Percentiles rank a stretch among this genome's conserved stretches.
phyloP scores from a whole-genome alignment of 768 basidiomycete species.

The Leccinum rimulosum region DNA sequence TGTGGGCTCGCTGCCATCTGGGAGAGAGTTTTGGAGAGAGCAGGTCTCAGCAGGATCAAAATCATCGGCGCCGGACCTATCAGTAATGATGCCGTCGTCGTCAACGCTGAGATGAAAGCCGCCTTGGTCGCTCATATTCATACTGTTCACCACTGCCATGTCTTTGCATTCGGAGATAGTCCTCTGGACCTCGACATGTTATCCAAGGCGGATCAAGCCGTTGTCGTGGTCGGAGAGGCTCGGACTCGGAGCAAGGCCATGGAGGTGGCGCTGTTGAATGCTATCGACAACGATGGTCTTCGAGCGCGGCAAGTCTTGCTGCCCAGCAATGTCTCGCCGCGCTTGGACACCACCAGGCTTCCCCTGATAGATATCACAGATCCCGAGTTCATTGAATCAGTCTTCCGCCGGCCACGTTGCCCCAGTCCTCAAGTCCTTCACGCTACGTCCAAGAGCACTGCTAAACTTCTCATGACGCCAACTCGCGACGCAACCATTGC shows the following conservation, averaged over 20 bases:
- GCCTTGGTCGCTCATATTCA: constrained; percentile 13
- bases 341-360: constrained; percentile 16
- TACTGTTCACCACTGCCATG: constrained; percentile 10
- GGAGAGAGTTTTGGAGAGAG: constrained; percentile 16
- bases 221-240: constrained; percentile 15
- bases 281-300: constrained; percentile 12
- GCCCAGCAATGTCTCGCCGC: constrained; percentile 11
- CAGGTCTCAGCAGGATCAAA: constrained; percentile 15
- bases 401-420: constrained; percentile 12
- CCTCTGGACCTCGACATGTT: constrained; percentile 14
- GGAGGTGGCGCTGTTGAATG: constrained; percentile 12
- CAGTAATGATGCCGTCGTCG: constrained; percentile 8
- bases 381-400: constrained; percentile 13
- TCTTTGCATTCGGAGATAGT: constrained; percentile 14
- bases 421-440: constrained; percentile 13
- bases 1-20: constrained; percentile 10
- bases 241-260: constrained; percentile 12
- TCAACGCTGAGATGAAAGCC: constrained; percentile 16
- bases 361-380: constrained; percentile 15
- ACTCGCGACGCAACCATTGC: constrained; percentile 15
- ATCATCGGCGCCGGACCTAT: constrained; percentile 10
- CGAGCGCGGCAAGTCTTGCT: constrained; percentile 14
- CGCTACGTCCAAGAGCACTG: constrained; percentile 12
- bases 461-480: constrained; percentile 14
- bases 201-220: constrained; percentile 14